These are phyloP conservation scores for Lignosus rhinocerotis DNA, from an alignment of 1,284 basidiomycete genomes.

Conservation along the genomic window DNA sequence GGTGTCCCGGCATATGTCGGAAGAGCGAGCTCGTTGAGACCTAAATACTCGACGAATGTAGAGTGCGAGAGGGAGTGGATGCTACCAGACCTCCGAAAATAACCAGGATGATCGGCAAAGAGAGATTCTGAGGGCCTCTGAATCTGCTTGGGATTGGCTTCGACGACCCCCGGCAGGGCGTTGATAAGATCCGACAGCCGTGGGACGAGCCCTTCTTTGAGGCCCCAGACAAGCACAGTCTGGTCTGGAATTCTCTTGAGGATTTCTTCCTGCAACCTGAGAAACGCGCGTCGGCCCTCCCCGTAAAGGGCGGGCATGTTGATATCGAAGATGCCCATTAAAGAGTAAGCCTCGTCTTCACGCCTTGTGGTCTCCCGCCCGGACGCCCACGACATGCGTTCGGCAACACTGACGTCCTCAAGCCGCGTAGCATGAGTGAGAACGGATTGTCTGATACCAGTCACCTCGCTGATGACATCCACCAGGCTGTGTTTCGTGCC, in stretches of 20 bases:
- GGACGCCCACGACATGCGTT: slow-evolving; percentile 9
- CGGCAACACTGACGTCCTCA: slow-evolving; percentile 1
- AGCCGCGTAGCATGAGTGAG: neutral
- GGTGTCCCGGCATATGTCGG: slow-evolving; percentile 1
- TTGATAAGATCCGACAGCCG: neutral
- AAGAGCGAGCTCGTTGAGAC: neutral
- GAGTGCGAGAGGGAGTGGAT: neutral
- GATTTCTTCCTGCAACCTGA: slow-evolving; percentile 9
- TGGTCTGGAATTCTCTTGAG: slow-evolving; percentile 8
- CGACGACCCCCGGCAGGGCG: neutral
- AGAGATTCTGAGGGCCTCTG: neutral
- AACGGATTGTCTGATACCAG: neutral
- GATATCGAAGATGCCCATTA: slow-evolving; percentile 11
- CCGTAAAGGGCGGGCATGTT: slow-evolving; percentile 7
- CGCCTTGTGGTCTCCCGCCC: neutral
- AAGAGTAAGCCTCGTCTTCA: slow-evolving; percentile 10
- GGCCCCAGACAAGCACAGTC: slow-evolving; percentile 10
- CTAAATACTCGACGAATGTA: neutral
- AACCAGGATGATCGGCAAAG: neutral
- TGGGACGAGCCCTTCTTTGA: neutral
- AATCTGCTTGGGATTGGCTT: neutral
- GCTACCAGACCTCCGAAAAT: neutral
- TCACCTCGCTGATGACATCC: neutral
- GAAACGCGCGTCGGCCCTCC: slow-evolving; percentile 1
- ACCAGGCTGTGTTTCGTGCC: slow-evolving; percentile 7